A percentile compares a stretch with the other conserved stretches of the same genome.
Conservation (phyloP, 2,329 filamentous ascomycete genomes). For the Samsoniella hepiali region DNA sequence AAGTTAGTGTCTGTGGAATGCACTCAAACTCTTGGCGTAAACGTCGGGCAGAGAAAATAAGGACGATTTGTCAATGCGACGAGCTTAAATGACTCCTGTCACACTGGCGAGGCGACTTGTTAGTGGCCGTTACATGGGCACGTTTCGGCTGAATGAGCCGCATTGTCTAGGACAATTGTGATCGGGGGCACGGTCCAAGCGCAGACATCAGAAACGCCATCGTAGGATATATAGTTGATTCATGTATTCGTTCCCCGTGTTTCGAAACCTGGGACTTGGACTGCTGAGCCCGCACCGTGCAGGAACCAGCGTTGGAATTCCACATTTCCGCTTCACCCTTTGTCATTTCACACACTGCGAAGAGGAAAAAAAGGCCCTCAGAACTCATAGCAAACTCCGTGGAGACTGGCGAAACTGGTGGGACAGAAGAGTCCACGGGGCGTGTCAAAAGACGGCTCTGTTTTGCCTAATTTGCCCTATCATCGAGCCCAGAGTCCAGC, state of each 20-base stretch:
- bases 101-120: neutral
- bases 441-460: neutral
- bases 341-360: conserved; percentile 6
- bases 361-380: neutral
- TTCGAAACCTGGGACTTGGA: conserved; percentile 11
- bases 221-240: neutral
- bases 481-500: conserved; percentile 7
- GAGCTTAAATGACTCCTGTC: conserved; percentile 4
- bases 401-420: neutral
- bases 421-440: conserved; percentile 3
- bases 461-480: conserved; percentile 4
- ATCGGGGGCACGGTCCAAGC: conserved; percentile 10
- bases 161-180: conserved; percentile 3
- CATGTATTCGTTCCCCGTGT: neutral
- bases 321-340: conserved; percentile 11
- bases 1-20: neutral
- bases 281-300: neutral
- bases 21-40: neutral
- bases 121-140: conserved; percentile 5
- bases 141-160: conserved; percentile 15
- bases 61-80: conserved; percentile 11
- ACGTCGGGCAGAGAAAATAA: neutral
- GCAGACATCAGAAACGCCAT: conserved; percentile 10
- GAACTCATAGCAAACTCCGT: neutral
- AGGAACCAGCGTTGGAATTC: neutral